phyloP scores from a whole-genome alignment of 495 filamentous ascomycete species.

The Penicillium atrosanguineum region DNA sequence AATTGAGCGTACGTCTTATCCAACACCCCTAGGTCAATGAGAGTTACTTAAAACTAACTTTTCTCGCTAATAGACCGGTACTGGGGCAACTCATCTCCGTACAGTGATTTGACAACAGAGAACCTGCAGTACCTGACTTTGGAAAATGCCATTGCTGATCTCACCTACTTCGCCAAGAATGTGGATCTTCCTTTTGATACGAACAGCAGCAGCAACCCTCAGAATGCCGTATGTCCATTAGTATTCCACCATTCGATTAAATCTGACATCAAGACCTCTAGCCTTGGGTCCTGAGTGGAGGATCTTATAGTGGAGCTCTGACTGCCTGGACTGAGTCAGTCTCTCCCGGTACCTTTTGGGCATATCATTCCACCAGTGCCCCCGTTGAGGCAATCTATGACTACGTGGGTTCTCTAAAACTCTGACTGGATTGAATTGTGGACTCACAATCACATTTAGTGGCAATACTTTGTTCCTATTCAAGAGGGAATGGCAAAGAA shows the following conservation, averaged over 20 bases:
- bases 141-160: conserved; percentile 59
- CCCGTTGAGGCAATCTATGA: conserved; percentile 61
- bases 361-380: conserved; percentile 61
- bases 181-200: conserved; percentile 57
- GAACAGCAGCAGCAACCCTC: conserved; percentile 48
- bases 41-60: neutral
- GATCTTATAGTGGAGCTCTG: conserved; percentile 64
- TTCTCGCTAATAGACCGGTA: conserved; percentile 45
- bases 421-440: neutral
- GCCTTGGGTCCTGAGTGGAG: conserved; percentile 64
- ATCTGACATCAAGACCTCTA: conserved; percentile 8
- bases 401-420: conserved; percentile 33
- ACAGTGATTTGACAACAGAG: conserved; percentile 48
- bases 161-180: conserved; percentile 60
- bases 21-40: neutral
- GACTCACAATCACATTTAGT: conserved; percentile 19
- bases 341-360: conserved; percentile 65
- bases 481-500: conserved; percentile 61
- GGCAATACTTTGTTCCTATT: conserved; percentile 65
- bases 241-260: neutral
- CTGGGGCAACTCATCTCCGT: conserved; percentile 63
- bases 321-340: conserved; percentile 59
- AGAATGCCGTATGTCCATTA: conserved; percentile 40
- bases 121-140: conserved; percentile 63
- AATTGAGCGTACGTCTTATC: conserved; percentile 49